Evolutionary conservation across 306 rosid genomes (phyloP).

Genomic region (Trichosanthes cucumerina): DNA sequence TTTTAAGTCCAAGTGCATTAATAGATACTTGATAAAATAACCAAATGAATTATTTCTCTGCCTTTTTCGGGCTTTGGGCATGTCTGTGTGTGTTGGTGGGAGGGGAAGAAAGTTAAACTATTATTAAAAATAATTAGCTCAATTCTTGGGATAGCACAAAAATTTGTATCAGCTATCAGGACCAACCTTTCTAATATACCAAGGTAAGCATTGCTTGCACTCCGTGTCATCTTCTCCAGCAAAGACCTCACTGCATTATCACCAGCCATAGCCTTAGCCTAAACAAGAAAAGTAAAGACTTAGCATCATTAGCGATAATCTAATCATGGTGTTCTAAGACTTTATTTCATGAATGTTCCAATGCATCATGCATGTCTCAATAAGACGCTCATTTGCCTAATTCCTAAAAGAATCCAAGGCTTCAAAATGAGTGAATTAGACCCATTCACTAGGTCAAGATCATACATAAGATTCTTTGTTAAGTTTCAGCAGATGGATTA

Average conservation of each 20-base stretch:
- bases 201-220: constrained; percentile 90
- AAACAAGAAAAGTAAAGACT: constrained; percentile 19
- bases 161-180: background rate
- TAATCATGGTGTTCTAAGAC: background rate
- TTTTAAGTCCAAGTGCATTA: background rate
- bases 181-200: constrained; percentile 81
- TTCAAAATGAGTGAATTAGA: background rate
- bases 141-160: background rate
- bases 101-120: background rate
- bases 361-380: background rate
- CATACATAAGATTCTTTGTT: background rate
- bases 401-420: background rate
- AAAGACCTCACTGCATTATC: constrained; percentile 79
- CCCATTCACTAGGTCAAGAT: background rate
- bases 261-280: constrained; percentile 99
- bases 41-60: background rate
- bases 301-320: background rate
- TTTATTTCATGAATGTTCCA: background rate
- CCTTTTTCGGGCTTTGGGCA: background rate
- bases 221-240: constrained; percentile 85
- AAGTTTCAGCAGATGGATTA: background rate
- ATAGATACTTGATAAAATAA: background rate
- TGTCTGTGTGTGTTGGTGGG: background rate
- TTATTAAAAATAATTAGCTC: background rate
- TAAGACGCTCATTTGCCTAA: background rate